phyloP scores from a whole-genome alignment of 2,329 filamentous ascomycete species.

The Exophiala mesophila region DNA sequence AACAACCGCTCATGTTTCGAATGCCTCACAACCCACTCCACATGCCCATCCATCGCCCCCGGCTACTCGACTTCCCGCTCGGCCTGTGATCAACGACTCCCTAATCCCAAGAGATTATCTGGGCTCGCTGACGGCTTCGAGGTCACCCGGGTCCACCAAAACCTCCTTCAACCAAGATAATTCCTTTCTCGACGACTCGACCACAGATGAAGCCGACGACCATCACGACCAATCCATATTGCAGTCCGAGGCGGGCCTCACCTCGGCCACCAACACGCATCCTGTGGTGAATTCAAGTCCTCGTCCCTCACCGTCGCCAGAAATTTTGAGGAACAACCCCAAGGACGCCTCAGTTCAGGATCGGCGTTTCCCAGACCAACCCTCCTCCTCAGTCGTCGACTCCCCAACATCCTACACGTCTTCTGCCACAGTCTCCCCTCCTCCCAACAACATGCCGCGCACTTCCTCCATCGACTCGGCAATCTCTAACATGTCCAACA shows the following conservation, averaged over 20 bases:
- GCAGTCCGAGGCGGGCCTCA: background rate
- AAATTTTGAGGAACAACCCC: background rate
- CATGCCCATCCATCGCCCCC: slow-evolving; percentile 10
- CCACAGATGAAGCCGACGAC: background rate
- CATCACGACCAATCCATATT: background rate
- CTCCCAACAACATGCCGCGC: slow-evolving; percentile 48
- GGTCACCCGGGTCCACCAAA: slow-evolving; percentile 1
- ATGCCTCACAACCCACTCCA: slow-evolving; percentile 16
- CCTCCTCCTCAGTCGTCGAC: slow-evolving; percentile 5
- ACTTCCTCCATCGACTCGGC: slow-evolving; percentile 90
- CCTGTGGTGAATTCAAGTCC: background rate
- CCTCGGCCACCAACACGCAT: background rate
- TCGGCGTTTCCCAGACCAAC: slow-evolving; percentile 3
- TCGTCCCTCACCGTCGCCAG: background rate
- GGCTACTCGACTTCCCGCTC: slow-evolving; percentile 12
- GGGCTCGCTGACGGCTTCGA: slow-evolving; percentile 27
- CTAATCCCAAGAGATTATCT: slow-evolving; percentile 36
- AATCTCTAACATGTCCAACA: slow-evolving; percentile 67
- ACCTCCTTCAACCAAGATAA: background rate
- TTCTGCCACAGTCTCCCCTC: slow-evolving; percentile 7
- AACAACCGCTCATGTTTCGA: slow-evolving; percentile 21
- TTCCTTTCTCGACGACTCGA: background rate
- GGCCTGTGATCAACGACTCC: slow-evolving; percentile 24
- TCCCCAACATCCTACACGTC: slow-evolving; percentile 12
- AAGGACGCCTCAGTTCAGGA: background rate